phyloP scores from a whole-genome alignment of 2,329 filamentous ascomycete genomes.

The Colletotrichum cereale region DNA sequence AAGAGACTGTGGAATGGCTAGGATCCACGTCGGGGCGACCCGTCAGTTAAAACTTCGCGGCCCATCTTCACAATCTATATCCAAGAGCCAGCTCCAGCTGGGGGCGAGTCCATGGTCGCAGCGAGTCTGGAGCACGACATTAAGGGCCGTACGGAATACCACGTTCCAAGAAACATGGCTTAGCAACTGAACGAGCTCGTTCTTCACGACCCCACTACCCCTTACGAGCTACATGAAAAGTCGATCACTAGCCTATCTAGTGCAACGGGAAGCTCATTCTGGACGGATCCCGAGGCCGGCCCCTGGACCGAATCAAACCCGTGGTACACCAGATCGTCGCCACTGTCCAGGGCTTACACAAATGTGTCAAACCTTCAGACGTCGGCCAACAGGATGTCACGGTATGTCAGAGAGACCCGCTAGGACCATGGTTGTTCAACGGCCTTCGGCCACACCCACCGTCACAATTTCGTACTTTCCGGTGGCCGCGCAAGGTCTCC shows the following conservation, averaged over 20 bases:
- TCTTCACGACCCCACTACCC: conserved; percentile 8
- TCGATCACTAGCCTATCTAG: conserved; percentile 23
- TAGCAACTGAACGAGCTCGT: conserved; percentile 13
- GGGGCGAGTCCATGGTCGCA: not conserved
- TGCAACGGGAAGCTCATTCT: not conserved
- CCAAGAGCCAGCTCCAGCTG: conserved; percentile 17
- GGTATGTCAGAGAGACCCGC: not conserved
- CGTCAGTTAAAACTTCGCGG: conserved; percentile 23
- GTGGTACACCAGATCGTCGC: conserved; percentile 18
- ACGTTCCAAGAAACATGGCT: not conserved
- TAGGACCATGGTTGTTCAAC: not conserved
- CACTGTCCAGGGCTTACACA: conserved; percentile 1
- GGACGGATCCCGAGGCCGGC: conserved; percentile 13
- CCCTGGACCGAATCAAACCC: conserved; percentile 22
- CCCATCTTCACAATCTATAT: conserved; percentile 12
- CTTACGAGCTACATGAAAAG: conserved; percentile 23
- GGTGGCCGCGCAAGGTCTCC: not conserved
- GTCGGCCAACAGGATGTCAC: conserved; percentile 6
- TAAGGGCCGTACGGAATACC: conserved; percentile 2
- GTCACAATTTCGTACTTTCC: not conserved
- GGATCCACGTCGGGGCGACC: conserved; percentile 11
- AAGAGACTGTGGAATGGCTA: conserved; percentile 1
- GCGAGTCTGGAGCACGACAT: conserved; percentile 15
- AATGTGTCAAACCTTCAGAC: conserved; percentile 16
- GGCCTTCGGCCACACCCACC: not conserved